These are phyloP conservation scores for Malassezia restricta DNA, from an alignment of 1,284 basidiomycete species.

Conservation along the genomic window DNA sequence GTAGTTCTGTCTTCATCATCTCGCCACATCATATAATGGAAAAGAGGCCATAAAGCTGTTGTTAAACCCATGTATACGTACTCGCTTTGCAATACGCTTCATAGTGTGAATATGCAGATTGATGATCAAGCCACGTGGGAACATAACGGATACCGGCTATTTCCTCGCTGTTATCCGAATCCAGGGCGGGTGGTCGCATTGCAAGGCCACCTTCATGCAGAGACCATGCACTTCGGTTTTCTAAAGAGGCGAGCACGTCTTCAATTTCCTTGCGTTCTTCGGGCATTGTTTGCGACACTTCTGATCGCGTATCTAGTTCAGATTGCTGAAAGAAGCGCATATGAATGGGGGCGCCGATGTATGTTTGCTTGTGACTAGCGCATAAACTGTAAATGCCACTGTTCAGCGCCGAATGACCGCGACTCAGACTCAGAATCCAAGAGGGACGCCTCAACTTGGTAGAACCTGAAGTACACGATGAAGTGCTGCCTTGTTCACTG, in stretches of 20 bases:
- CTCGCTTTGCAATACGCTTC: conserved; percentile 87
- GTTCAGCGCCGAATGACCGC: conserved; percentile 90
- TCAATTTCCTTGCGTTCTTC: conserved; percentile 38
- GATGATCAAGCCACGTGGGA: conserved; percentile 83
- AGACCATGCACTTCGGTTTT: conserved; percentile 32
- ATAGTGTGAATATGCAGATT: conserved; percentile 81
- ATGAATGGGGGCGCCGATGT: conserved; percentile 89
- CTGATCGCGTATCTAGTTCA: conserved; percentile 28
- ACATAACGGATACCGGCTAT: conserved; percentile 54
- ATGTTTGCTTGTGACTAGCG: conserved; percentile 70
- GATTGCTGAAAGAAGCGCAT: conserved; percentile 50
- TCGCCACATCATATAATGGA: conserved; percentile 97
- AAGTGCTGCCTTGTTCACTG: conserved; percentile 16
- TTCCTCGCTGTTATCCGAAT: conserved; percentile 16
- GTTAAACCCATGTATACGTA: neutral
- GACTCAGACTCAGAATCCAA: conserved; percentile 70
- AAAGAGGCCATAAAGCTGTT: conserved; percentile 75
- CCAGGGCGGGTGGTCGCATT: conserved; percentile 20
- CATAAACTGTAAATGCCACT: conserved; percentile 77
- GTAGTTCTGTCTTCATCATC: conserved; percentile 55
- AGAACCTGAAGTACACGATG: conserved; percentile 5
- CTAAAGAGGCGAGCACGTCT: conserved; percentile 31
- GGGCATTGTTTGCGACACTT: conserved; percentile 29
- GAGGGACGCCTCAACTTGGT: conserved; percentile 19
- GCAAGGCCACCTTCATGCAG: conserved; percentile 25